Conservation (phyloP, 495 filamentous ascomycete species). For the Umbilicaria muhlenbergii region DNA sequence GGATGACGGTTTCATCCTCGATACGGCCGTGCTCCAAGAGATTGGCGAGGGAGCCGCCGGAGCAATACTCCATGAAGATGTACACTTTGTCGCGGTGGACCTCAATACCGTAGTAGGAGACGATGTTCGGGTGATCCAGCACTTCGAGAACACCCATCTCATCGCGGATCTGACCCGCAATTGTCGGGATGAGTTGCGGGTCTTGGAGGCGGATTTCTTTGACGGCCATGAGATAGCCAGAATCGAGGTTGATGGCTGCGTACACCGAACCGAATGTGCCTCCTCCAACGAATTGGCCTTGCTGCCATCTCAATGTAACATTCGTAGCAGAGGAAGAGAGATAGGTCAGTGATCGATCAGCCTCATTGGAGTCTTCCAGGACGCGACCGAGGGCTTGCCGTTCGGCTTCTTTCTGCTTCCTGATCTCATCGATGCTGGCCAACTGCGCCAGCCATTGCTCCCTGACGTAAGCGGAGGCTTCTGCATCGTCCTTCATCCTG, state of each 20-base stretch:
- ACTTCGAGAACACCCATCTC: slow-evolving; percentile 95
- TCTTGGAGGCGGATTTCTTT: slow-evolving; percentile 97
- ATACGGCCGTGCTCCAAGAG: slow-evolving; percentile 91
- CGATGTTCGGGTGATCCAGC: slow-evolving; percentile 92
- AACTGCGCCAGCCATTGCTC: slow-evolving; percentile 58
- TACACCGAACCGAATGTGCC: slow-evolving; percentile 97
- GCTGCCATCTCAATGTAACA: slow-evolving; percentile 90
- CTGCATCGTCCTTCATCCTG: slow-evolving; percentile 67
- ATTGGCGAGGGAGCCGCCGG: slow-evolving; percentile 80
- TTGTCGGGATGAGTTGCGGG: slow-evolving; percentile 84
- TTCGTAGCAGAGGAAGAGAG: slow-evolving; percentile 89
- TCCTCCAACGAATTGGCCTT: slow-evolving; percentile 91
- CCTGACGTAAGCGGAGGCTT: slow-evolving; percentile 56
- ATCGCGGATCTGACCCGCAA: slow-evolving; percentile 84
- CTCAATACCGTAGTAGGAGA: slow-evolving; percentile 94
- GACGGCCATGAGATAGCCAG: slow-evolving; percentile 91
- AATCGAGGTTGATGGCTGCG: slow-evolving; percentile 90
- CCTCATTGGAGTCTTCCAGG: slow-evolving; percentile 84
- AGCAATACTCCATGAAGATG: slow-evolving; percentile 99
- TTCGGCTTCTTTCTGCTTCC: slow-evolving; percentile 72
- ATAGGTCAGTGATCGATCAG: slow-evolving; percentile 84
- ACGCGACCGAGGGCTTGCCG: slow-evolving; percentile 79
- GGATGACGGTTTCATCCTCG: slow-evolving; percentile 94
- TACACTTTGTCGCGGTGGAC: slow-evolving; percentile 97
- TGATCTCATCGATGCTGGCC: slow-evolving; percentile 53